Evolutionary conservation across 2,329 filamentous ascomycete genomes (phyloP), one percentile per base, ranked within the genome.

Genomic region (Colletotrichum siamense): DNA sequence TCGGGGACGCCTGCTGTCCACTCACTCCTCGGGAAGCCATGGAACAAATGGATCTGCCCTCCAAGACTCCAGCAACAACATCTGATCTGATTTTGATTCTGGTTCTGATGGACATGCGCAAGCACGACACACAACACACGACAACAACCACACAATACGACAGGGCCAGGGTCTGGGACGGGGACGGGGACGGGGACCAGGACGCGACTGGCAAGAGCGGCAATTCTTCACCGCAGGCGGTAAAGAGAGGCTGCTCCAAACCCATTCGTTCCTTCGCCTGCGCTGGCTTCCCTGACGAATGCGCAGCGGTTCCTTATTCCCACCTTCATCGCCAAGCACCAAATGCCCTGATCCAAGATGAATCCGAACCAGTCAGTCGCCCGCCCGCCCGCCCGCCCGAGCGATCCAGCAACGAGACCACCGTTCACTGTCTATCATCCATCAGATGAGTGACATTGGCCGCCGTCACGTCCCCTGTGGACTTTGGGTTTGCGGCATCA

Each of bases 151-250:
- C 44, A 22, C 44, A 13, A 49, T 49, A 49, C 44, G 67, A 24
- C 18, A 36, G 15, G 62, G 12, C 34, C 59, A n/a, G 65, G 65
- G 67, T 30, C 52, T 22, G 44, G 44, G 44, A 22, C 44, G 18
- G n/a, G 44, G 39, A 36, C 6, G 34, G 34, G 15, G 36, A 49
- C 18, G 44, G 44, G 44, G 44, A 49, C 44, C 18, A 49, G 44
- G 44, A 34, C 30, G 28, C 59, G 59, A 32, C 28, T 68, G 73
- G 68, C 49, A 73, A 63, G 34, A 64, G 73, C 57, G 69, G 73
- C 73, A 63, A 61, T 63, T 73, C 55, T 69, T 73, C 69, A 73
- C 69, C 55, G 57, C 39, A 68, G 64, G 57, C 73, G 39, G 59
- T 39, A 72, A 68, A 44, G 62, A 64, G 32, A 32, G n/a, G n/a